Evolutionary conservation across 768 basidiomycete species (phyloP), one percentile per base, ranked within the genome.

Genomic region (Mycena amicta): DNA sequence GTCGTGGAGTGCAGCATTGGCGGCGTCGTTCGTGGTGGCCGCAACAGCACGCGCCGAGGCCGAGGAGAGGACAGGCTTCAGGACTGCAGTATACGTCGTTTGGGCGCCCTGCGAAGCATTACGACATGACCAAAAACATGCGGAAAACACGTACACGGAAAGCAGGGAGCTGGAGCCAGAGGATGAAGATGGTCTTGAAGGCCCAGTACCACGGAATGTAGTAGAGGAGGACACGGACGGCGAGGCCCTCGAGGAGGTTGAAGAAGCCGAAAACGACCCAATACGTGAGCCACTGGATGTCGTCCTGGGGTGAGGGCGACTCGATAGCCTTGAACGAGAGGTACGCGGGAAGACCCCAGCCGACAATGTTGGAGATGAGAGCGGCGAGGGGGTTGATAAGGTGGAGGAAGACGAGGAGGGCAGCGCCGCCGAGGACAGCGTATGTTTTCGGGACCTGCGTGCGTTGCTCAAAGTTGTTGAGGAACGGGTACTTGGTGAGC

Each of bases 281-380:
- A 81, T 98, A 98, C 2, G 95, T 96, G 69, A 98, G 82, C 95
- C 95, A 98, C 76, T 97, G 95, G 68, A 90, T 80, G 75, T 96
- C 92, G 65, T 96, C 93, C 65, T 88, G 82, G 58, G 87, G 80
- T 2, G 83, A 80, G n/a, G 93, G 92, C 4, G 83, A 75, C 75
- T 98, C 96, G 70, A 99, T 85, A 27, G 97, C 95, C 76, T 90
- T 90, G 80, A 98, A 86, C 52, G 95, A 97, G 73, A 97, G 85
- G 74, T 93, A 98, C 4, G 95, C 94, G 27, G 97, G 97, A 67
- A 98, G 82, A 29, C 78, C 92, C 89, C 91, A 98, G 52, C 95
- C 97, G 68, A 99, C 85, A 68, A 97, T 80, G 77, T 97, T 96
- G 59, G 96, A 96, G 64, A 96, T 83, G 67, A 95, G 92, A 3